phyloP scores from a whole-genome alignment of 1,139 yeast genomes.

The Meyerozyma carpophila region DNA sequence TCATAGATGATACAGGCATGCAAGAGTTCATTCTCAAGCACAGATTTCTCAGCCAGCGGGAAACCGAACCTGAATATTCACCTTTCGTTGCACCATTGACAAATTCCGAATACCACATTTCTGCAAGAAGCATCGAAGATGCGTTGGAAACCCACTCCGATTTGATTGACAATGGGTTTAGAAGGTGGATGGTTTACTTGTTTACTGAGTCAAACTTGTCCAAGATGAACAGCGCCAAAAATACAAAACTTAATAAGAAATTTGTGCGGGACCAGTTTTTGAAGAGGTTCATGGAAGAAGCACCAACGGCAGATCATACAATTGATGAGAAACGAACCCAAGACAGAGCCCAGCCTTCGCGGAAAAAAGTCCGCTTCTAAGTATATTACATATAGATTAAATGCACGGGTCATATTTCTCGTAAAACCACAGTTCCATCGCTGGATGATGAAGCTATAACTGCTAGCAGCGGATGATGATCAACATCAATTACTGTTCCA shows the following conservation, averaged over 20 bases:
- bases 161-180: conserved; percentile 3
- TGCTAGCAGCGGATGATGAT: conserved; percentile 33
- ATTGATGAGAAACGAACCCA: conserved; percentile 4
- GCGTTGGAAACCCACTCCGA: conserved; percentile 19
- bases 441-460: conserved; percentile 42
- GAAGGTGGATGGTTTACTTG: conserved; percentile 40
- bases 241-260: conserved; percentile 17
- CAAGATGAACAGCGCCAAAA: conserved; percentile 25
- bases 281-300: conserved; percentile 12
- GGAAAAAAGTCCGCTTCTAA: conserved; percentile 24
- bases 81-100: conserved; percentile 21
- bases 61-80: conserved; percentile 23
- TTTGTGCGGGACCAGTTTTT: conserved; percentile 20
- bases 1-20: conserved; percentile 54
- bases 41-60: conserved; percentile 33
- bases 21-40: conserved; percentile 50
- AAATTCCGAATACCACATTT: not conserved
- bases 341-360: not conserved
- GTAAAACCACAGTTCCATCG: conserved; percentile 46
- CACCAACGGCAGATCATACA: conserved; percentile 2
- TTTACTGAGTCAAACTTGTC: conserved; percentile 40
- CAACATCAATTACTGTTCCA: conserved; percentile 59
- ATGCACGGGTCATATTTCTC: conserved; percentile 20
- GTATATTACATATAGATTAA: not conserved
- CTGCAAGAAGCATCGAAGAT: conserved; percentile 12